Evolutionary conservation across 306 rosid genomes (phyloP), one percentile per base, ranked within the genome.

Genomic region (Quercus parvula): DNA sequence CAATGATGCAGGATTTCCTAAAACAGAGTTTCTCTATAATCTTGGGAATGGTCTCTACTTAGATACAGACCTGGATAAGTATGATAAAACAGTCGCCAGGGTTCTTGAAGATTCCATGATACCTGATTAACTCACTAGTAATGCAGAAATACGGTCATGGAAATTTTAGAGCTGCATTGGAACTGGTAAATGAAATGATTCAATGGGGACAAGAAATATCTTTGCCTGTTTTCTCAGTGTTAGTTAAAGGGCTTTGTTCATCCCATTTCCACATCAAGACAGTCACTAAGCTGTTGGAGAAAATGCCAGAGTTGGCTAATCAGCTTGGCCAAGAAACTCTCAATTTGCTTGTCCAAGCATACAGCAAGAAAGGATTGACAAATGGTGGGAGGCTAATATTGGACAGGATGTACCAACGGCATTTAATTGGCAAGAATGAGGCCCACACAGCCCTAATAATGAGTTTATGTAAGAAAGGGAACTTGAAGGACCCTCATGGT

Each of bases 21-120:
- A 88, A 69, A 77, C 99, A 0, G 92, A 92, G 84, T 94, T 92
- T 84, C 89, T 85, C 59, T 97, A 94, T 77, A 78, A 79, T 76
- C 86, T 92, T 64, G 99, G 99, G 64, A 92, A 92, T 80, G 97
- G 97, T 44, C 98, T 91, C 81, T 95, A 95, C 85, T 83, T 95
- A 82, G 97, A 95, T 77, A 76, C 96, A 0, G 91, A 95, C 82
- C 79, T 88, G 74, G 94, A 85, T 73, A 88, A 84, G 83, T 92
- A 81, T 83, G 98, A 95, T 74, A 87, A 84, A 18, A 92, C 72
- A 55, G 69, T 95, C 58, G 74, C 74, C 24, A 10, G 31, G 62
- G 81, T 90, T 81, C 92, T 95, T 25, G 91, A 86, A 80, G 94
- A 90, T 62, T 84, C 92, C 56, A 46, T 87, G 71, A 57, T 92